Evolutionary conservation across 148 eudicot species (phyloP), one percentile per base, ranked within the genome.

Genomic region (Nepenthes mirabilis): DNA sequence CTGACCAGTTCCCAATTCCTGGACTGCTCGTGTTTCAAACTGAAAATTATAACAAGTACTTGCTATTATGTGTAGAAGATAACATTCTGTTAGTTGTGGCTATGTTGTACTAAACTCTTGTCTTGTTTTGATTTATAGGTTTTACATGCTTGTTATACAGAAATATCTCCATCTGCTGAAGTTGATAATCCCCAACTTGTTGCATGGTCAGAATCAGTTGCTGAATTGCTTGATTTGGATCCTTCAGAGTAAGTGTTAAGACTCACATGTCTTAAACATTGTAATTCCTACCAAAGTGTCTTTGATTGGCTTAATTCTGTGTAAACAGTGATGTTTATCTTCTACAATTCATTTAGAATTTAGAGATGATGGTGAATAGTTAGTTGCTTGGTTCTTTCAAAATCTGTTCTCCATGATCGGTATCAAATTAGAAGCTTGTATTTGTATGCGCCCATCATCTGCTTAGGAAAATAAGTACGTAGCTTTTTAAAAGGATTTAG

Each of bases 181-280:
- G 89, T 89, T 43, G 91, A 93, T 54, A 73, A 86, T 43, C 99
- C 99, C 52, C 85, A 93, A 58, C 91, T 93, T 70, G 96, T 93
- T 67, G 95, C 89, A 33, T 86, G 95, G 96, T 93, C 99, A 14
- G 85, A 82, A 48, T 86, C 96, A 61, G 85, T 93, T 37, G 91
- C 89, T 36, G 84, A 80, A 55, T 47, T 80, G 54, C 91, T 93
- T 62, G 88, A 93, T 36, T 74, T 93, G 76, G 87, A 88, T 79
- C 81, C 83, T 53, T 76, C 78, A 79, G 96, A 93, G 99, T 93
- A 71, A 80, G 93, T 34, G 23, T 23, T 23, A 23, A 23, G 23
- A 23, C 13, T 57, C 37, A 9, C 58, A 6, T 1, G 55, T 62
- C 34, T 37, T 36, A 49, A 61, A 47, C 43, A 12, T 69, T 56